Evolutionary conservation across 768 basidiomycete species (phyloP), one percentile per base, ranked within the genome.

Genomic region (Psilocybe tampanensis): DNA sequence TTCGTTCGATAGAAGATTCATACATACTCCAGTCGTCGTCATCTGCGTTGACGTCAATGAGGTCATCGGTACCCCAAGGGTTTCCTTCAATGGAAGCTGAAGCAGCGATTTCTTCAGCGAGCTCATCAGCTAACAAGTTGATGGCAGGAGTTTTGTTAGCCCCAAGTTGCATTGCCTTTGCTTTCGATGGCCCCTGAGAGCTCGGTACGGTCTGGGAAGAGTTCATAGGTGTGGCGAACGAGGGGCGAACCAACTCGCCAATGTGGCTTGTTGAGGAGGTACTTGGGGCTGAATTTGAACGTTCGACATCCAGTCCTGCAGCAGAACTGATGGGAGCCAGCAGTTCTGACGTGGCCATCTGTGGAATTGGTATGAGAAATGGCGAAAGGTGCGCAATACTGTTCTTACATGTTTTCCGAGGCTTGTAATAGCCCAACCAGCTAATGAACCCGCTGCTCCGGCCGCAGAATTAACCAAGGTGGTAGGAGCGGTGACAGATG

Each of bases 351-450:
- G 85, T 73, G 7, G 86, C 85, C 47, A 94, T 83, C 90, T 91
- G 24, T 54, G 26, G 19, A 19, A 18, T 39, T 56, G 55, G 48
- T 44, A 9, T 53, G 43, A 18, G 55, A 21, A n/a, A n/a, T 32
- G 21, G 18, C 42, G 2, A 41, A 54, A 61, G 44, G 52, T 44
- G 47, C 34, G 23, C 23, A 22, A 19, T n/a, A 24, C 3, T 24
- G 8, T 29, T 12, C 26, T 39, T 52, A 90, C 91, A 79, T 90
- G 91, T 74, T 86, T 95, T 23, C 90, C 87, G 0, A 98, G 66
- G 0, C 91, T 94, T 3, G 94, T 90, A 42, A 98, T 93, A 1
- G 96, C 96, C 96, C 96, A 98, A 6, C 95, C 94, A 13, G 96
- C 95, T 2, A 99, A 75, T 17, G 88, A 90, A 8, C 92, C 89